Conservation (phyloP, 2,329 filamentous ascomycete genomes). For the Clonostachys sp. region DNA sequence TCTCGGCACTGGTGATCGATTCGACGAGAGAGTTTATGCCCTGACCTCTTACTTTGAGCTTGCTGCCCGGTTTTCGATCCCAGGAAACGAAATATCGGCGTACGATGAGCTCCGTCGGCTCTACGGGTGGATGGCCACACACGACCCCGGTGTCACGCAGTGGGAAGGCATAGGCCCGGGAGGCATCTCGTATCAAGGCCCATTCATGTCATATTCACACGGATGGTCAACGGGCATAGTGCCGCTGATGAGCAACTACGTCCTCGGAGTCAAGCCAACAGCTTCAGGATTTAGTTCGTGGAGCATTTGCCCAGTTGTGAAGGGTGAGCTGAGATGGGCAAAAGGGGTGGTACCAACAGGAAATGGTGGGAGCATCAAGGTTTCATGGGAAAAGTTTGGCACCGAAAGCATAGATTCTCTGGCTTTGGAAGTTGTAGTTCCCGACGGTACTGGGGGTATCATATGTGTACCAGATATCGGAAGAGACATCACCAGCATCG, state of each 20-base stretch:
- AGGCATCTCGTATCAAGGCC: slow-evolving; percentile 36
- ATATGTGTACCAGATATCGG: not conserved
- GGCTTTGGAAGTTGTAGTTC: not conserved
- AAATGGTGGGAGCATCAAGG: slow-evolving; percentile 5
- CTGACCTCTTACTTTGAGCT: slow-evolving; percentile 50
- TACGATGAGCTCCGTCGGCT: slow-evolving; percentile 38
- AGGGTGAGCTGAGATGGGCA: slow-evolving; percentile 32
- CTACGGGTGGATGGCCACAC: slow-evolving; percentile 43
- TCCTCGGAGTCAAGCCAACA: slow-evolving; percentile 39
- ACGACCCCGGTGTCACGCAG: slow-evolving; percentile 39
- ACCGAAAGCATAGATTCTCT: not conserved
- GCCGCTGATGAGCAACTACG: slow-evolving; percentile 36
- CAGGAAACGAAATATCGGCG: slow-evolving; percentile 22
- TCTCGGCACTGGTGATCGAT: slow-evolving; percentile 20
- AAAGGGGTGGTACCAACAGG: slow-evolving; percentile 36
- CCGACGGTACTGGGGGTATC: not conserved
- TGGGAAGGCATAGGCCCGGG: slow-evolving; percentile 45
- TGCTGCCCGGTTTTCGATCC: slow-evolving; percentile 35
- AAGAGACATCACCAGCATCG: not conserved
- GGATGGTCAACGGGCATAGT: slow-evolving; percentile 47
- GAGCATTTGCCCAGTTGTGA: slow-evolving; percentile 27
- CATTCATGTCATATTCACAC: slow-evolving; percentile 43
- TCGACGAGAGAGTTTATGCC: slow-evolving; percentile 40
- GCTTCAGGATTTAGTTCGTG: slow-evolving; percentile 36
- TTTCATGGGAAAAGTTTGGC: slow-evolving; percentile 5